These are phyloP conservation scores for Monilinia fructigena DNA, from an alignment of 2,329 filamentous ascomycete genomes.

Conservation along the genomic window DNA sequence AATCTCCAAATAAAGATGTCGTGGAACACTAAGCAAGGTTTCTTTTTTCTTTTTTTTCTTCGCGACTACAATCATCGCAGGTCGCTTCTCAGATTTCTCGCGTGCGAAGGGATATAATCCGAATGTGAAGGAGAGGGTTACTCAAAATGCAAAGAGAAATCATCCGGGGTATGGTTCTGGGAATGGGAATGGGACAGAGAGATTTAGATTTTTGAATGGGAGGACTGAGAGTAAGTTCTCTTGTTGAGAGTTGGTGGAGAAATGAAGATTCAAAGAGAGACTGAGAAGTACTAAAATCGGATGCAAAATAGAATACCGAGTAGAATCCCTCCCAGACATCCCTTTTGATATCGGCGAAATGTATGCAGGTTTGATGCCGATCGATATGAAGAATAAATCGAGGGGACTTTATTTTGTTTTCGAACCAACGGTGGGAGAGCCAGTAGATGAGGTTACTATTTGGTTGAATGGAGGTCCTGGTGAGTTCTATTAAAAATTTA, in stretches of 20 bases:
- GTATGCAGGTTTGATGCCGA: slow-evolving; percentile 48
- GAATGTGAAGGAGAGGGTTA: not conserved
- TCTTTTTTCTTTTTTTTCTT: not conserved
- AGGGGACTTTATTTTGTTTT: slow-evolving; percentile 52
- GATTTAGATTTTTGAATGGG: not conserved
- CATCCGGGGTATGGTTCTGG: not conserved
- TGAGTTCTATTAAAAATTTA: slow-evolving; percentile 48
- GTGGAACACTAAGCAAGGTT: not conserved
- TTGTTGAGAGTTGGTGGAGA: not conserved
- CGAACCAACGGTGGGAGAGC: slow-evolving; percentile 49
- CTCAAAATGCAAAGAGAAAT: not conserved
- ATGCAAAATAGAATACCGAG: slow-evolving; percentile 29
- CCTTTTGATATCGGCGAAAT: slow-evolving; percentile 34
- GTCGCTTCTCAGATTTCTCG: slow-evolving; percentile 9
- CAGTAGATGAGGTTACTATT: slow-evolving; percentile 48
- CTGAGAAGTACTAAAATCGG: not conserved
- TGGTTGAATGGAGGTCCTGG: slow-evolving; percentile 51
- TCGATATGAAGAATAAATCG: slow-evolving; percentile 46
- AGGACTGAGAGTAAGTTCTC: not conserved
- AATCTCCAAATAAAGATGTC: not conserved
- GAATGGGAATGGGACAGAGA: not conserved
- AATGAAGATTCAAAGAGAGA: not conserved
- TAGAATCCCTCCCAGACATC: slow-evolving; percentile 31
- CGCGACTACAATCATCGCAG: not conserved
- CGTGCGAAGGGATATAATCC: slow-evolving; percentile 9